phyloP scores from a whole-genome alignment of 768 basidiomycete genomes.

The Termitomyces sp. region DNA sequence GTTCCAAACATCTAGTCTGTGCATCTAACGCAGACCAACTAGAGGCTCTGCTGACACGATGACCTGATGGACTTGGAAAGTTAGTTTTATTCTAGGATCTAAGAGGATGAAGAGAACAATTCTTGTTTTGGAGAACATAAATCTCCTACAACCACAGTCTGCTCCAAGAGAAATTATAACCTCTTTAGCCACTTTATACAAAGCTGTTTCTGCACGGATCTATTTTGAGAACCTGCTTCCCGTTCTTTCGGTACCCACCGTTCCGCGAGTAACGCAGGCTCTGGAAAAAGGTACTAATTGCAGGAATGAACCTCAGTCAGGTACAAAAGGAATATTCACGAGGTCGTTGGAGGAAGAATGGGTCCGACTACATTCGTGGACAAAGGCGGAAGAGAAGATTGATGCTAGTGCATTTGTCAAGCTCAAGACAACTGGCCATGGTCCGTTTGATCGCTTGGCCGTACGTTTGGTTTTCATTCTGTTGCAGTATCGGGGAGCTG shows the following conservation, averaged over 20 bases:
- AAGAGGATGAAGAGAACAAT: constrained; percentile 55
- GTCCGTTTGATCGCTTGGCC: constrained; percentile 37
- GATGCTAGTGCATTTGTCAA: constrained; percentile 83
- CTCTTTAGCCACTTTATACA: constrained; percentile 89
- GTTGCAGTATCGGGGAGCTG: constrained; percentile 7
- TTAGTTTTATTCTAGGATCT: constrained; percentile 62
- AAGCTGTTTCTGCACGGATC: constrained; percentile 87
- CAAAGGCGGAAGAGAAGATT: constrained; percentile 77
- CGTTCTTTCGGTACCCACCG: constrained; percentile 77
- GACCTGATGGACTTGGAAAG: constrained; percentile 85
- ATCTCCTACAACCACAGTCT: constrained; percentile 30
- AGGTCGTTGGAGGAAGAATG: constrained; percentile 78
- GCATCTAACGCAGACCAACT: constrained; percentile 89
- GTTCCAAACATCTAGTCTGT: constrained; percentile 77
- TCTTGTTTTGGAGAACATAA: constrained; percentile 27
- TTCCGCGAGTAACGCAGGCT: constrained; percentile 78
- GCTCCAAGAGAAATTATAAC: constrained; percentile 69
- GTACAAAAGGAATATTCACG: constrained; percentile 70
- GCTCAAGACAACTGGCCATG: constrained; percentile 93
- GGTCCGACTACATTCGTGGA: constrained; percentile 88
- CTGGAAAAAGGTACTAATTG: no score
- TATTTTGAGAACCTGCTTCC: constrained; percentile 94
- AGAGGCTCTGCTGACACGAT: constrained; percentile 80
- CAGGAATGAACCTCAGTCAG: constrained; percentile 63
- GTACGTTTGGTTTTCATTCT: constrained; percentile 3